These are phyloP conservation scores for Nicotiana sylvestris DNA, from an alignment of 257 asterid genomes.

Conservation along the genomic window DNA sequence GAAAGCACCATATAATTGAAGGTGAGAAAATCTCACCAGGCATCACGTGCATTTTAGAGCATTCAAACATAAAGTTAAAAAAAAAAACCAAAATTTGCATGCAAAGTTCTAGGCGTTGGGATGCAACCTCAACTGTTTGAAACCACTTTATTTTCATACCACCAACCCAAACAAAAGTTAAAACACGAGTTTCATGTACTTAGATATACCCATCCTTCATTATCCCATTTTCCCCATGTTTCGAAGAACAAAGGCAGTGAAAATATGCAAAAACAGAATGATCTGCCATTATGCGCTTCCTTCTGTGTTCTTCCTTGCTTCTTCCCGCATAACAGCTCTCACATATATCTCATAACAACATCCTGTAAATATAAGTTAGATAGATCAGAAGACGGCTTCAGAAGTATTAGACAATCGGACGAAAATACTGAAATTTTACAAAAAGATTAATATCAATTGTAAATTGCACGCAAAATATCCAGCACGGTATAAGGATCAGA, in stretches of 20 bases:
- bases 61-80: neutral
- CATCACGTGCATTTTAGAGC: neutral
- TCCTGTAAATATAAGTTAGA: constrained; percentile 30
- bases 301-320: constrained; percentile 30
- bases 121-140: constrained; percentile 1
- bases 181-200: neutral
- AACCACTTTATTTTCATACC: neutral
- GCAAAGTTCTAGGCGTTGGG: neutral
- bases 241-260: neutral
- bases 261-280: neutral
- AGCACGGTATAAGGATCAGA: neutral
- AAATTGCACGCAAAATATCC: neutral
- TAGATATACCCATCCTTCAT: neutral
- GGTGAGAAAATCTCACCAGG: neutral
- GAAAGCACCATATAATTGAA: neutral
- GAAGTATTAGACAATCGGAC: neutral
- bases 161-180: neutral
- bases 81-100: neutral
- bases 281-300: constrained; percentile 21
- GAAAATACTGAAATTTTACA: neutral
- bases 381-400: neutral
- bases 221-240: neutral
- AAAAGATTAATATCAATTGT: neutral
- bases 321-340: constrained; percentile 42
- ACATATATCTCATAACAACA: constrained; percentile 62